Evolutionary conservation across 75 land plant genomes (phyloP).

Genomic region (Cryptomeria japonica): DNA sequence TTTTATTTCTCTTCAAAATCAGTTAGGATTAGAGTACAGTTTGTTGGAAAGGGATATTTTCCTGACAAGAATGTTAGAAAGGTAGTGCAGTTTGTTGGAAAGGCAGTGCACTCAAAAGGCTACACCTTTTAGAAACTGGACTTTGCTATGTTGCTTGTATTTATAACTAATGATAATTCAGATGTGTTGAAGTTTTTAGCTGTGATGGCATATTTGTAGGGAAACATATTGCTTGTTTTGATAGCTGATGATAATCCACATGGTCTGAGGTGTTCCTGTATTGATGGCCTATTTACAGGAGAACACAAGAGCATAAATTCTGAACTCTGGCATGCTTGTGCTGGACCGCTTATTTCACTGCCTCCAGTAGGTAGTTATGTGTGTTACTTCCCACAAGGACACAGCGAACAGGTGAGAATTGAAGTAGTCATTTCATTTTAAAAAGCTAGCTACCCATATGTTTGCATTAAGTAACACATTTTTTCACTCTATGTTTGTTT

Average conservation of each 20-base stretch:
- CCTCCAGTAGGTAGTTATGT: conserved; percentile 91
- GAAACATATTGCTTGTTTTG: not conserved
- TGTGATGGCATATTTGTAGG: no score
- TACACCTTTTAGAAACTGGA: not conserved
- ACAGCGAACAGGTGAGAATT: conserved; percentile 86
- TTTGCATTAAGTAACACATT: not conserved
- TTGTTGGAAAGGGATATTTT: not conserved
- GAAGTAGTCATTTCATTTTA: not conserved
- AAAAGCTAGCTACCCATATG: not conserved
- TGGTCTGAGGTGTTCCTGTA: not conserved
- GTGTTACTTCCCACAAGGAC: conserved; percentile 98
- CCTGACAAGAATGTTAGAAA: not conserved
- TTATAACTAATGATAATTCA: conserved; percentile 1
- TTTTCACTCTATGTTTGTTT: not conserved
- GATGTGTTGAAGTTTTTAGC: not conserved
- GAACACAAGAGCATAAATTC: conserved; percentile 73
- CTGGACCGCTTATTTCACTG: conserved; percentile 90
- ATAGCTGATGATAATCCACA: conserved; percentile 7
- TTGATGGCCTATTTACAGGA: conserved; percentile 31
- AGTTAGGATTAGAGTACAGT: not conserved
- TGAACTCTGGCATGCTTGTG: conserved; percentile 99
- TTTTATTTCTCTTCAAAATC: not conserved
- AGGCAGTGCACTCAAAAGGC: not conserved
- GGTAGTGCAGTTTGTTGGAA: not conserved
- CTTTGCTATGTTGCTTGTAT: not conserved